Evolutionary conservation across 371 early-diverging fungal species (phyloP), one percentile per base, ranked within the genome.

Genomic region (Apophysomyces elegans): DNA sequence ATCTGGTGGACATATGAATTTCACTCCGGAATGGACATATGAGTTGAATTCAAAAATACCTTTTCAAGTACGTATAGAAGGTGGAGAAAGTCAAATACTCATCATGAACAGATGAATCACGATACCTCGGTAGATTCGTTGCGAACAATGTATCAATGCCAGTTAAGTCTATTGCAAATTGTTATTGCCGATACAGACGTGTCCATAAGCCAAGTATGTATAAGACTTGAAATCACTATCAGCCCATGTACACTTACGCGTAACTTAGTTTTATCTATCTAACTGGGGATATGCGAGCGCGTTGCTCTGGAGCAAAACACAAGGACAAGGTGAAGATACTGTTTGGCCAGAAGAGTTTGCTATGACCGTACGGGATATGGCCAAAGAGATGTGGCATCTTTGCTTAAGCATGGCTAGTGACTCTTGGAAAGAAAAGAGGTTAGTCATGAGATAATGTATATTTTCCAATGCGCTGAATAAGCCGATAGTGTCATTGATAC

Each of bases 11-110:
- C 7, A 36, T 7, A 57, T 59, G 12, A 37, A 41, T 1, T 62
- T 66, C 38, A 70, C 73, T 3, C 77, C 81, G 7, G 78, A 78
- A 62, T 81, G 81, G 81, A 14, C 76, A 1, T 74, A 59, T 37
- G 56, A 73, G 7, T 46, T 81, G 7, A 60, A 78, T 37, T 64
- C 71, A n/a, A 56, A 50, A 8, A 37, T 81, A 8, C 75, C 78
- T 6, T 37, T 56, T 18, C 50, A 73, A 59, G 67, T 73, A 67
- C 21, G 16, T 32, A 1, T 5, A 39, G 32, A 14, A 16, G 8
- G 43, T 6, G 16, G 37, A 14, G 3, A 21, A 6, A 4, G 14
- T 60, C n/a, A 18, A n/a, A 39, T 64, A 35, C 41, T 21, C 4
- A 7, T 21, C 44, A 47, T 0, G 37, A 60, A 5, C 58, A 66